Conservation (phyloP, 2,329 filamentous ascomycete species). For the Botrytis byssoidea region DNA sequence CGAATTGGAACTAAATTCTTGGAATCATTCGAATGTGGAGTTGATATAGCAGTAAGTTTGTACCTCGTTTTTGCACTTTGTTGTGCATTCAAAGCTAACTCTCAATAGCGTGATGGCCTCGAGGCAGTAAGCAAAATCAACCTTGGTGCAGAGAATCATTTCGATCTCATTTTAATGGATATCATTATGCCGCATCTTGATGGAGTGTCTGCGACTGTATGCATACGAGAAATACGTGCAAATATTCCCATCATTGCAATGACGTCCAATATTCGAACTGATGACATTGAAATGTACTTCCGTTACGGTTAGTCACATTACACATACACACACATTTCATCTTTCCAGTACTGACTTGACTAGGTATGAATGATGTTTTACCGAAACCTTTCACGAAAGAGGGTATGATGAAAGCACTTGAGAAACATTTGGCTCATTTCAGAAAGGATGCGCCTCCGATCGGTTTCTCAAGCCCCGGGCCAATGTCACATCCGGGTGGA, state of each 20-base stretch:
- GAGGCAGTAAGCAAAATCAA: conserved; percentile 87
- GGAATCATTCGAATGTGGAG: conserved; percentile 62
- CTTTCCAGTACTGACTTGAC: conserved; percentile 36
- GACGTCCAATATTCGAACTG: conserved; percentile 96
- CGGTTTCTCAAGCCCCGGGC: conserved; percentile 26
- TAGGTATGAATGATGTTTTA: conserved; percentile 96
- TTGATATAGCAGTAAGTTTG: conserved; percentile 64
- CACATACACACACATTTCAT: conserved; percentile 13
- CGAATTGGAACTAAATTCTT: conserved; percentile 68
- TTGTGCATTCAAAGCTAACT: conserved; percentile 25
- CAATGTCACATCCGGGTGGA: conserved; percentile 31
- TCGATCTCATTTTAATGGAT: conserved; percentile 78
- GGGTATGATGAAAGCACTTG: conserved; percentile 78
- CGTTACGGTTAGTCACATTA: conserved; percentile 70
- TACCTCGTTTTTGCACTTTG: neutral
- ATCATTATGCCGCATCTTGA: conserved; percentile 98
- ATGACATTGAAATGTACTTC: conserved; percentile 97
- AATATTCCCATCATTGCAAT: conserved; percentile 91
- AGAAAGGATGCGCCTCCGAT: conserved; percentile 56
- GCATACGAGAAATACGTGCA: conserved; percentile 83
- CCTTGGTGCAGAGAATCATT: conserved; percentile 46
- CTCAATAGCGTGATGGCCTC: conserved; percentile 70
- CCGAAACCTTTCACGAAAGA: conserved; percentile 95
- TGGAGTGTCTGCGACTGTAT: conserved; percentile 88
- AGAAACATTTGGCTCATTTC: conserved; percentile 83